Evolutionary conservation across 352 stramenopile species (phyloP), one percentile per base, ranked within the genome.

Genomic region (Globisporangium parvum): DNA sequence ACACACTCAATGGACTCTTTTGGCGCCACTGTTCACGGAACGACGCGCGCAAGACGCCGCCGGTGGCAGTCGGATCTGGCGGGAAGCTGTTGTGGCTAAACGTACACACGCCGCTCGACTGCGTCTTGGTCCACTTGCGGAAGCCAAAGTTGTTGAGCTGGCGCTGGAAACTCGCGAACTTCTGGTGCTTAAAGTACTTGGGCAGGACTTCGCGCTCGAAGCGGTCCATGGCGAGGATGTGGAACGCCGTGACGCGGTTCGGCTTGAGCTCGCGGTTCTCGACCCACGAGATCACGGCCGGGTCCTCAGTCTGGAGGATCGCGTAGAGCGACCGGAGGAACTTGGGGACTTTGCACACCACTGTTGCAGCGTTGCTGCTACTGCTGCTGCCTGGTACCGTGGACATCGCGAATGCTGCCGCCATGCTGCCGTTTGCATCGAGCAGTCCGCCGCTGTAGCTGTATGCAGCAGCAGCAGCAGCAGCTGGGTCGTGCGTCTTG

Each of bases 111-210:
- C 79, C 80, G 48, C 79, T 86, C 17, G 80, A 87, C 53, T 89
- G 77, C 6, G 78, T 86, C 54, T 91, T 91, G 35, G 76, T 88
- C 78, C 78, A 88, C 57, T 91, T 91, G 63, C 70, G 70, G 65
- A 98, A 98, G 31, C 72, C 79, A 76, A 98, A 98, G 65, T 98
- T 96, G 67, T 95, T 96, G 47, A 98, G 73, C 65, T 98, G 89
- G 44, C 91, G 76, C 60, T 96, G 86, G 55, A 98, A 93, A 47
- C 86, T 96, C 51, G 91, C 87, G 63, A 96, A 98, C 57, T 91
- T 96, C 47, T 77, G 74, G 62, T 98, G 89, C 56, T 97, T 97
- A 60, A 98, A 98, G 70, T 97, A 98, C 55, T 90, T 87, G 20
- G 91, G 88, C 18, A 98, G 68, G 26, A 98, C 74, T 57, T 94